Evolutionary conservation across 1,139 yeast species (phyloP).

Genomic region (Debaryomyces fabryi): DNA sequence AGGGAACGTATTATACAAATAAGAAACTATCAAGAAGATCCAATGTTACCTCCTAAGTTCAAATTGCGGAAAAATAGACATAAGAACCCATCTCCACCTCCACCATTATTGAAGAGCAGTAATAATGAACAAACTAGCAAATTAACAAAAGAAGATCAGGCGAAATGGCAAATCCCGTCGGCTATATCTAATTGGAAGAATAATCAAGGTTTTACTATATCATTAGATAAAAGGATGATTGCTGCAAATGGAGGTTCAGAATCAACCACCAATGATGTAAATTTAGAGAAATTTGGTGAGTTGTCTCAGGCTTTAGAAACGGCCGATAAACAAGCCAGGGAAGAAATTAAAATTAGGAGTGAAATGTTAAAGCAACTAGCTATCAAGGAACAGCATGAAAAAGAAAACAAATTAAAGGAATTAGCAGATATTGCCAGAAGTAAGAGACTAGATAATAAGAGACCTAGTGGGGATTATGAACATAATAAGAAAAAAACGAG

Average conservation of each 20-base stretch:
- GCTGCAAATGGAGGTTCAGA: constrained; percentile 50
- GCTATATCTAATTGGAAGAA: constrained; percentile 97
- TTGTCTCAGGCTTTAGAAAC: constrained; percentile 71
- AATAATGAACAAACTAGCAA: constrained; percentile 30
- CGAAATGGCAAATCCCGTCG: constrained; percentile 87
- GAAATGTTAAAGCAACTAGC: constrained; percentile 57
- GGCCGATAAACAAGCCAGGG: constrained; percentile 77
- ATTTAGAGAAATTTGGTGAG: constrained; percentile 59
- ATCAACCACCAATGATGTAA: constrained; percentile 38
- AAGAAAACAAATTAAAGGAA: constrained; percentile 59
- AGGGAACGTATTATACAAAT: constrained; percentile 33
- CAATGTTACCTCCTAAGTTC: constrained; percentile 82
- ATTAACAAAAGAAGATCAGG: constrained; percentile 75
- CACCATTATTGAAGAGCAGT: constrained; percentile 43
- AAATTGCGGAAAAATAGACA: constrained; percentile 75
- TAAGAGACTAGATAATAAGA: constrained; percentile 15
- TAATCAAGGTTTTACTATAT: constrained; percentile 85
- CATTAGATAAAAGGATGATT: constrained; percentile 74
- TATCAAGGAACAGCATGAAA: constrained; percentile 56
- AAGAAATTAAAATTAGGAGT: constrained; percentile 64
- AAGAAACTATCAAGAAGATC: constrained; percentile 61
- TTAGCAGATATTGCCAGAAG: constrained; percentile 63
- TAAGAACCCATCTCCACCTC: constrained; percentile 66
- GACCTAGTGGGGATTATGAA: background rate
- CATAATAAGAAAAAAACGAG: constrained; percentile 9